Conservation (phyloP, 2,329 filamentous ascomycete genomes). For the Grosmannia clavigera region DNA sequence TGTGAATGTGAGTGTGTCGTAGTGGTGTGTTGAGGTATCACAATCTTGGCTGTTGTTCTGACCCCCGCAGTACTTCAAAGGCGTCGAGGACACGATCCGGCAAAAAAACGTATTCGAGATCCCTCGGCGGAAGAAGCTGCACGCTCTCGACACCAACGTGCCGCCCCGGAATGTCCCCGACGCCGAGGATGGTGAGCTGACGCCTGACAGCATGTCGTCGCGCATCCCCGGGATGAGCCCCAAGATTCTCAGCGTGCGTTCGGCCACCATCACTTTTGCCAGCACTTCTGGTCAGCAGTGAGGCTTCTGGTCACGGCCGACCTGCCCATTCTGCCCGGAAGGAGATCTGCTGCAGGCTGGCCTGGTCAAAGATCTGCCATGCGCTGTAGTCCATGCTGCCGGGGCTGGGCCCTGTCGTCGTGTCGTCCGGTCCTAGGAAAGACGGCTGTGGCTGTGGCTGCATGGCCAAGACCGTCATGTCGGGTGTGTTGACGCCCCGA, state of each 20-base stretch:
- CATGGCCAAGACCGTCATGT: background rate
- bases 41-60: background rate
- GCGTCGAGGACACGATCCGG: constrained; percentile 30
- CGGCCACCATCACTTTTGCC: constrained; percentile 5
- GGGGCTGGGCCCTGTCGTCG: background rate
- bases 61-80: constrained; percentile 39
- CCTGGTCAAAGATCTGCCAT: constrained; percentile 11
- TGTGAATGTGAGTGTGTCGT: constrained; percentile 28
- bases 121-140: background rate
- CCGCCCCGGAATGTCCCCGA: background rate
- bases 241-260: constrained; percentile 4
- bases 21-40: background rate
- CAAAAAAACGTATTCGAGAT: background rate
- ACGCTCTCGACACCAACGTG: background rate
- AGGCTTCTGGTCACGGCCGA: background rate
- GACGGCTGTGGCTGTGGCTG: background rate
- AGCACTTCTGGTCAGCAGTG: background rate
- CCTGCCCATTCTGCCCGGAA: background rate
- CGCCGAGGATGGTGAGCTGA: constrained; percentile 2
- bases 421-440: background rate
- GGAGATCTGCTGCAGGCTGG: constrained; percentile 9
- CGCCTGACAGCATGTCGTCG: constrained; percentile 8
- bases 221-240: constrained; percentile 3
- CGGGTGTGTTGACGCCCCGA: constrained; percentile 4
- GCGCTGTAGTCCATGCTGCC: constrained; percentile 4